Evolutionary conservation across 495 filamentous ascomycete species (phyloP).

Genomic region (Clavariopsis aquatica): DNA sequence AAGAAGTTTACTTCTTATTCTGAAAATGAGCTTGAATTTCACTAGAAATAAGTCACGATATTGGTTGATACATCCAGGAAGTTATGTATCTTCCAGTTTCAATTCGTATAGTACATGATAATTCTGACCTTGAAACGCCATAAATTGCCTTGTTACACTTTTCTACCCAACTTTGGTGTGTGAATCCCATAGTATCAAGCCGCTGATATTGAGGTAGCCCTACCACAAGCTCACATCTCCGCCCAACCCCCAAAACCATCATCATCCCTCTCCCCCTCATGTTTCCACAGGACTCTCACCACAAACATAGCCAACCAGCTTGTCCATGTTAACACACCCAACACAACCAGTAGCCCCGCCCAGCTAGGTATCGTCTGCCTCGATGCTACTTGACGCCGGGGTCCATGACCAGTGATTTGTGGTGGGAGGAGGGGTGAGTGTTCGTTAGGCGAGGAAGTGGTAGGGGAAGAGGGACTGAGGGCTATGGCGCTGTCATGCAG

Average conservation of each 20-base stretch:
- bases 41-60: too few relatives aligned
- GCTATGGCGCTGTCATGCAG: neutral
- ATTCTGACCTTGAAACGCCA: too few relatives aligned
- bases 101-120: too few relatives aligned
- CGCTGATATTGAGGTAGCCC: too few relatives aligned
- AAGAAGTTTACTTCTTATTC: too few relatives aligned
- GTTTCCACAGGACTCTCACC: neutral
- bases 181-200: too few relatives aligned
- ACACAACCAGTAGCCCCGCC: neutral
- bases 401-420: neutral
- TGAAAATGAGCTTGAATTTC: too few relatives aligned
- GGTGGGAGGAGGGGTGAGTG: neutral
- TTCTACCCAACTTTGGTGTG: too few relatives aligned
- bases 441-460: neutral
- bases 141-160: too few relatives aligned
- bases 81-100: too few relatives aligned
- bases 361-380: neutral
- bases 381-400: neutral
- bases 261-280: neutral
- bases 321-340: neutral
- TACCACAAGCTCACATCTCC: too few relatives aligned
- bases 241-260: neutral
- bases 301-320: neutral
- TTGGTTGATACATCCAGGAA: too few relatives aligned
- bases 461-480: neutral